Base-by-base conservation (phyloP, 495 filamentous ascomycete genomes). In the Penicillium longicatenatum region DNA sequence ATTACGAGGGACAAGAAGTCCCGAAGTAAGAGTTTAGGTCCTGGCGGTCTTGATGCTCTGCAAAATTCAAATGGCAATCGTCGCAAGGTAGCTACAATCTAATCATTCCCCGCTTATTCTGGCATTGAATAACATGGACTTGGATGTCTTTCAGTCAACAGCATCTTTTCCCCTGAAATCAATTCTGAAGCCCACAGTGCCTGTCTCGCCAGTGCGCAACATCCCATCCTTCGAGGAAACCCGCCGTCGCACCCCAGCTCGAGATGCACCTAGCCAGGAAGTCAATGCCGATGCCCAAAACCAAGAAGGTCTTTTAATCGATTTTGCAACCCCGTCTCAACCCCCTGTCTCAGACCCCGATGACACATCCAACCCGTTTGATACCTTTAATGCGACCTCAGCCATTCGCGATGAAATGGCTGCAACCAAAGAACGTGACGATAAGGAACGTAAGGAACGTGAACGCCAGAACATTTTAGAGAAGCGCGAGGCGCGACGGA, bases 21-120 rank as follows among this genome's bases (percentile, higher is more conserved):
- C 33, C 84, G 94, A 50, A 97, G 94, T 71, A 97, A 97, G 74
- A 97, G 92, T 69, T 84, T 98, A 58, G 94, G 94, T 2, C 93
- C 93, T 21, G 94, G 92, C 20, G 91, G 93, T 50, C 74, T 97
- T 31, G 92, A 92, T 76, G 85, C 85, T 51, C 79, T 96, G 42
- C 90, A 91, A 69, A 80, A 87, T 58, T 85, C 84, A 20, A 84
- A 79, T 66, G 93, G 90, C 12, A 97, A 97, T 71, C 78, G 90
- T 57, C 84, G 89, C 72, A 88, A 89, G 76, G 91, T 92, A 85
- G 58, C 71, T 68, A 44, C 48, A 58, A 47, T 46, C 42, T 12
- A 21, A 47, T 30, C 39, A n/a, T 43, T 35, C 31, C 49, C 52
- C 39, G 42, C 50, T 30, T 50, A 51, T 45, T 22, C 43, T 54